A percentile compares a stretch with the other conserved stretches of the same genome.
Evolutionary conservation across 1,284 basidiomycete species (phyloP).

Genomic region (Kwoniella shivajii): DNA sequence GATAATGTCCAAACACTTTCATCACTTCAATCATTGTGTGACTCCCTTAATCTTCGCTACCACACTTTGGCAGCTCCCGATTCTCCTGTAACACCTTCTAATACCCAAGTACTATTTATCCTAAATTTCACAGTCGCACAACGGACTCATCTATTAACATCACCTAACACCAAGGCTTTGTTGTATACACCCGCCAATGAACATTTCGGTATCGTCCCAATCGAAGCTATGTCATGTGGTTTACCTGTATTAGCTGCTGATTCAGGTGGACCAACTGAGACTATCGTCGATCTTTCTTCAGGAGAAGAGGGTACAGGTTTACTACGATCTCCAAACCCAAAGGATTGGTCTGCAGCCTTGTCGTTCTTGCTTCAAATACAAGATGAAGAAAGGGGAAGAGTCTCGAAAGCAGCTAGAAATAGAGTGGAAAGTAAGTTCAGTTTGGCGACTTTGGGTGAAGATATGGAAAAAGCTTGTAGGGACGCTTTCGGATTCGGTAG

Average conservation of each 20-base stretch:
- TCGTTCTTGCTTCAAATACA: slow-evolving; percentile 63
- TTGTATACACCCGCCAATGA: slow-evolving; percentile 95
- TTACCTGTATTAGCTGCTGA: slow-evolving; percentile 86
- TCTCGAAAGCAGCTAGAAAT: slow-evolving; percentile 62
- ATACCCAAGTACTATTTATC: slow-evolving; percentile 71
- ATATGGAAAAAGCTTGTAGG: slow-evolving; percentile 65
- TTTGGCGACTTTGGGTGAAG: slow-evolving; percentile 67
- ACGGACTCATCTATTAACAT: slow-evolving; percentile 71
- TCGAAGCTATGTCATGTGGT: slow-evolving; percentile 92
- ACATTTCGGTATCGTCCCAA: slow-evolving; percentile 95
- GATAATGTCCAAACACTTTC: slow-evolving; percentile 71
- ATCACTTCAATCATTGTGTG: slow-evolving; percentile 63
- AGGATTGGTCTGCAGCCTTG: slow-evolving; percentile 71
- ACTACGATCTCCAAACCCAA: slow-evolving; percentile 64
- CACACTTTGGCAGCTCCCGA: slow-evolving; percentile 56
- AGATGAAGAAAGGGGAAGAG: slow-evolving; percentile 55
- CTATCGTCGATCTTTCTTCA: slow-evolving; percentile 63
- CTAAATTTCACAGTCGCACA: slow-evolving; percentile 82
- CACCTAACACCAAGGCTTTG: slow-evolving; percentile 66
- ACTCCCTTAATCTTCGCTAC: slow-evolving; percentile 57
- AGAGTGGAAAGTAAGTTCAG: slow-evolving; percentile 66
- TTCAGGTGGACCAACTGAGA: slow-evolving; percentile 90
- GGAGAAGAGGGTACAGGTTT: slow-evolving; percentile 66
- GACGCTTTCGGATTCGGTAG: slow-evolving; percentile 54
- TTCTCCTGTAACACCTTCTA: slow-evolving; percentile 49